Evolutionary conservation across 2,329 filamentous ascomycete species (phyloP).

Genomic region (Hypoxylon sp.): DNA sequence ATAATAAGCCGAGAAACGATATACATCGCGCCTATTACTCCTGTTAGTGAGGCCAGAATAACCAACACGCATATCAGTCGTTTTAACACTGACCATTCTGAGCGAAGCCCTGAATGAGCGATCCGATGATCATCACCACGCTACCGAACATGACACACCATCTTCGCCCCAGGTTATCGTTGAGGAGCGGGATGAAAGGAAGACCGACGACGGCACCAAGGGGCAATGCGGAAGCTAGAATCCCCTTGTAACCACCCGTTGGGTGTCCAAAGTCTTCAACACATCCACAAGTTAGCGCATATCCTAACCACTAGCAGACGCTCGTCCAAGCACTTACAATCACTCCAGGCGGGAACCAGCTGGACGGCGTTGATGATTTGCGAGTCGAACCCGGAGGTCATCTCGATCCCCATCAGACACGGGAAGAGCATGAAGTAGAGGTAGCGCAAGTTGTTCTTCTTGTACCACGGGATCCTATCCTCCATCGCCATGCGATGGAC

Average conservation of each 20-base stretch:
- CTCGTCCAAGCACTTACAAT: constrained; percentile 41
- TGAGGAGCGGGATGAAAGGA: constrained; percentile 60
- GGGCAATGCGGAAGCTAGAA: constrained; percentile 61
- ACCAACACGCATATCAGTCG: neutral
- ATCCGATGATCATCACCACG: constrained; percentile 59
- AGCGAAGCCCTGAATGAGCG: constrained; percentile 60
- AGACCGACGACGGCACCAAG: constrained; percentile 60
- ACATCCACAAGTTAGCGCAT: constrained; percentile 5
- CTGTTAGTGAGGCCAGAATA: constrained; percentile 14
- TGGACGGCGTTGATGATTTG: constrained; percentile 53
- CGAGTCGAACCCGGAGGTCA: constrained; percentile 64
- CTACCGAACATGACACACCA: constrained; percentile 62
- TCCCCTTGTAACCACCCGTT: constrained; percentile 49
- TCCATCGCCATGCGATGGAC: constrained; percentile 53
- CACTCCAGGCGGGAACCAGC: constrained; percentile 47
- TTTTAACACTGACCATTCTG: constrained; percentile 48
- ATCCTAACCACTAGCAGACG: neutral
- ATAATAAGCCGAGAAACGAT: constrained; percentile 66
- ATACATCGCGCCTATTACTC: constrained; percentile 61
- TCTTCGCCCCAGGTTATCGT: constrained; percentile 58
- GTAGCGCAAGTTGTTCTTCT: constrained; percentile 61
- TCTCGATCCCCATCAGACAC: constrained; percentile 66
- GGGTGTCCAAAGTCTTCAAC: constrained; percentile 44
- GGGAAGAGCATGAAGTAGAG: constrained; percentile 65
- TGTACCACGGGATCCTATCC: constrained; percentile 58